Conservation (phyloP, 2,329 filamentous ascomycete genomes). For the Alternaria ethzedia region DNA sequence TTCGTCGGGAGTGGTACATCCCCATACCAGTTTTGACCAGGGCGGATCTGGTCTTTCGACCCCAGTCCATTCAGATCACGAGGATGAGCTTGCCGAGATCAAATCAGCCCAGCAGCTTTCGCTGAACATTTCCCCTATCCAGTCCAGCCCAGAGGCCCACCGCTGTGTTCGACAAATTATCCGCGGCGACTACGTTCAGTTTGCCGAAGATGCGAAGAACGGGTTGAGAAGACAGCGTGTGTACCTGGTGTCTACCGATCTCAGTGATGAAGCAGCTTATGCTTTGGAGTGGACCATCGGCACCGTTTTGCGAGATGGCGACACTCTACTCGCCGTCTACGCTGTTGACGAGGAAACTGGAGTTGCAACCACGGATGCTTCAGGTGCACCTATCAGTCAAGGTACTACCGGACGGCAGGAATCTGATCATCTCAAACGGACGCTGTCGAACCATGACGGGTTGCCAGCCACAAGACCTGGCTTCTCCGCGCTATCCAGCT, state of each 20-base stretch:
- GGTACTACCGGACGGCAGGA: slow-evolving; percentile 76
- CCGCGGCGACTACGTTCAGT: slow-evolving; percentile 80
- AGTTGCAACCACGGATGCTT: slow-evolving; percentile 57
- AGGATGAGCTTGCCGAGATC: slow-evolving; percentile 83
- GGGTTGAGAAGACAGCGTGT: slow-evolving; percentile 81
- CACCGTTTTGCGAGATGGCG: slow-evolving; percentile 90
- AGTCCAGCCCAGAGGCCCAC: slow-evolving; percentile 75
- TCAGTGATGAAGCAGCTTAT: slow-evolving; percentile 93
- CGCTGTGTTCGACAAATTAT: slow-evolving; percentile 89
- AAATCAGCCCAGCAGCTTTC: slow-evolving; percentile 85
- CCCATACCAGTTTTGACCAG: slow-evolving; percentile 82
- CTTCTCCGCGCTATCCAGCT: slow-evolving; percentile 42
- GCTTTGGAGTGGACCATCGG: slow-evolving; percentile 98
- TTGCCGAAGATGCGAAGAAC: slow-evolving; percentile 78
- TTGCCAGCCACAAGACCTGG: slow-evolving; percentile 38
- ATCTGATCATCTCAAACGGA: slow-evolving; percentile 73
- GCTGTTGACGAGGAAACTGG: slow-evolving; percentile 84
- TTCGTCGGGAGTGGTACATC: slow-evolving; percentile 67
- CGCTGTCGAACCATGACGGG: slow-evolving; percentile 58
- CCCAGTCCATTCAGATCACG: slow-evolving; percentile 81
- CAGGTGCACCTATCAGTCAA: slow-evolving; percentile 68
- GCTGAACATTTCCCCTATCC: slow-evolving; percentile 79
- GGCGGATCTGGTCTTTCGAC: slow-evolving; percentile 64
- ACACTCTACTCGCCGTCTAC: slow-evolving; percentile 91
- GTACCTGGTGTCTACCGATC: slow-evolving; percentile 93